These are phyloP conservation scores for Auriscalpium microsporum DNA, from an alignment of 768 basidiomycete genomes.

Conservation along the genomic window DNA sequence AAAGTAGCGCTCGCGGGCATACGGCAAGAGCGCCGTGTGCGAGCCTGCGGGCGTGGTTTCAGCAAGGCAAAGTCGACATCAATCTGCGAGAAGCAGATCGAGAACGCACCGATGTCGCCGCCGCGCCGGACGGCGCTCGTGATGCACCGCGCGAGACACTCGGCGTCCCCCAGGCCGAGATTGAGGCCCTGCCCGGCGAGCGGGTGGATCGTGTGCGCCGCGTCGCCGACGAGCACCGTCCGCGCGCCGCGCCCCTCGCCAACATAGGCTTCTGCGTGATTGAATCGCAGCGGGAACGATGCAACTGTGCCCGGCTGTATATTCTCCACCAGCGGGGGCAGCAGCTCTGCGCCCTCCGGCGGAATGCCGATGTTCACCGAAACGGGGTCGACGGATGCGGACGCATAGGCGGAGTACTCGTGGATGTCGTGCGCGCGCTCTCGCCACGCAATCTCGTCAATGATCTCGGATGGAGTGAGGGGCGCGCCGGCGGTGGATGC, in stretches of 20 bases:
- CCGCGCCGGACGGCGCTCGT: constrained; percentile 49
- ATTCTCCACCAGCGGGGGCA: constrained; percentile 69
- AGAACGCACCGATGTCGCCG: constrained; percentile 69
- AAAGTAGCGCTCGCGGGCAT: constrained; percentile 75
- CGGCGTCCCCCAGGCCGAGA: constrained; percentile 83
- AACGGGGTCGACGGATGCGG: constrained; percentile 26
- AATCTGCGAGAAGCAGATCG: neutral
- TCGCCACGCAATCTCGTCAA: constrained; percentile 61
- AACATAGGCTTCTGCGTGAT: constrained; percentile 80
- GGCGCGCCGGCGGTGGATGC: constrained; percentile 35
- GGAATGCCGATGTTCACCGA: constrained; percentile 39
- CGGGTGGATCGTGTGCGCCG: constrained; percentile 91
- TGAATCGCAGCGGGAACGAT: constrained; percentile 84
- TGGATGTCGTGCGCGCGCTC: constrained; percentile 65
- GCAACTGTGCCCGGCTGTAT: constrained; percentile 71
- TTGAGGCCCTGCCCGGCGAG: constrained; percentile 96
- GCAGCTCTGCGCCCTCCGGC: constrained; percentile 45
- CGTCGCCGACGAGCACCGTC: constrained; percentile 90
- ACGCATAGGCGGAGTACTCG: constrained; percentile 54
- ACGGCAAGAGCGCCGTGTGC: constrained; percentile 64
- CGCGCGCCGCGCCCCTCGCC: constrained; percentile 60
- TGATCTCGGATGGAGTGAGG: constrained; percentile 41
- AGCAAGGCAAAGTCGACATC: neutral
- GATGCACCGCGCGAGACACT: constrained; percentile 61
- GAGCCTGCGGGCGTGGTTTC: constrained; percentile 40